Base-by-base conservation (phyloP, 1,139 yeast genomes). In the Geotrichum phurueaensis region DNA sequence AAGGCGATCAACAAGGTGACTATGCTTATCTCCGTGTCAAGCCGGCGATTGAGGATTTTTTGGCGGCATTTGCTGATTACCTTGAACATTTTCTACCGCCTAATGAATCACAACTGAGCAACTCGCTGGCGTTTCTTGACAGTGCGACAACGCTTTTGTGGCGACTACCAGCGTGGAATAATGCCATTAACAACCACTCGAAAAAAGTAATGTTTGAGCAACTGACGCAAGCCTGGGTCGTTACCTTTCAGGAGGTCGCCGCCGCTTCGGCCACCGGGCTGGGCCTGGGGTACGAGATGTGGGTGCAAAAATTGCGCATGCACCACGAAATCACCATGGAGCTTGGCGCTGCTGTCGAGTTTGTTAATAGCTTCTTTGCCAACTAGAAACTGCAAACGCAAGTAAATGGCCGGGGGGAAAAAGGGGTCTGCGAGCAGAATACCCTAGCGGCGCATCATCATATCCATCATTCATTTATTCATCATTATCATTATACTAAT, bases 1-100 rank as follows among this genome's bases (percentile, higher is more conserved):
- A 86, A 66, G 89, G 89, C 64, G 90, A 87, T 67, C 77, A 79
- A 23, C 79, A 81, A 57, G 84, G 88, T 58, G 98, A 92, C 72
- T 94, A 94, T 71, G 86, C 96, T n/a, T 94, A 86, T 73, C 78
- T 89, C 62, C 80, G 98, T 62, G 87, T 92, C 60, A 86, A 89
- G 69, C 85, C 90, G 1, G 75, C 78, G 62, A 80, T 91, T 63
- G 82, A 84, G 65, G 96, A 89, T 68, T 89, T 92, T 69, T 80
- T 90, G 65, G 81, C 83, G 67, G 86, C 95, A 54, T 76, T 92
- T 60, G 84, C 89, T 51, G 98, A 91, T 73, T 91, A 86, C 71
- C 84, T 90, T 7, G 78, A 88, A 65, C 85, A 83, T 69, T 88
- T 87, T 70, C 78, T 91, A 64, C 96, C 96, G 23, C 96, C 96